Evolutionary conservation across 345 rosid genomes (phyloP).

Genomic region (Draba incana): DNA sequence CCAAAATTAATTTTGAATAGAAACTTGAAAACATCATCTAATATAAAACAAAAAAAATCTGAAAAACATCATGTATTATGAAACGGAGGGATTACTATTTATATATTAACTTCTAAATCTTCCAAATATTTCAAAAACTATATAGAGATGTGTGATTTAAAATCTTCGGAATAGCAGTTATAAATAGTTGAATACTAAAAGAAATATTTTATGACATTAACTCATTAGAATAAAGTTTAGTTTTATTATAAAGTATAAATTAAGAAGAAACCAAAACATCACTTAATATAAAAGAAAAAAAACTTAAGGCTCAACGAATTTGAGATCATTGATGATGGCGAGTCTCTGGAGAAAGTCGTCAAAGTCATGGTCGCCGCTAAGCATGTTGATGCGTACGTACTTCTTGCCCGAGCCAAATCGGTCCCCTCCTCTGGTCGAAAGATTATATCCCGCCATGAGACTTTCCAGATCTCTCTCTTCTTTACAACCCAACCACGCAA

Average conservation of each 20-base stretch:
- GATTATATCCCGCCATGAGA: slow-evolving; percentile 48
- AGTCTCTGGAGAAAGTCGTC: slow-evolving; percentile 58
- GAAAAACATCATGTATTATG: no score
- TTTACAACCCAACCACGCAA: slow-evolving; percentile 77
- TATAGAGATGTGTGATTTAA: no score
- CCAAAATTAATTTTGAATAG: no score
- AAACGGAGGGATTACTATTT: no score
- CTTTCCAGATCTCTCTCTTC: slow-evolving; percentile 50
- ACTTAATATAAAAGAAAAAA: not conserved
- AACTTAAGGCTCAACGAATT: slow-evolving; percentile 28
- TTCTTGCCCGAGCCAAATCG: slow-evolving; percentile 51
- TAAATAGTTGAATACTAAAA: no score
- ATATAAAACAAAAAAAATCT: no score
- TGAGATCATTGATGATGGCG: slow-evolving; percentile 40
- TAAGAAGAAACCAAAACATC: not conserved
- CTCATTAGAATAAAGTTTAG: no score
- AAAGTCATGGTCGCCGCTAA: slow-evolving; percentile 56
- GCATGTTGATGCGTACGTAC: slow-evolving; percentile 66
- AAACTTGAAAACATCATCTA: no score
- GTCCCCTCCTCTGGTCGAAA: slow-evolving; percentile 59
- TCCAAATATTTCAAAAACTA: no score
- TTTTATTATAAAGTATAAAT: not conserved
- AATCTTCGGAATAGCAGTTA: no score
- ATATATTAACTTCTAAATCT: no score
- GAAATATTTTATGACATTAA: no score